Base-by-base conservation (phyloP, 352 stramenopile species). In the Globisporangium radiosum region DNA sequence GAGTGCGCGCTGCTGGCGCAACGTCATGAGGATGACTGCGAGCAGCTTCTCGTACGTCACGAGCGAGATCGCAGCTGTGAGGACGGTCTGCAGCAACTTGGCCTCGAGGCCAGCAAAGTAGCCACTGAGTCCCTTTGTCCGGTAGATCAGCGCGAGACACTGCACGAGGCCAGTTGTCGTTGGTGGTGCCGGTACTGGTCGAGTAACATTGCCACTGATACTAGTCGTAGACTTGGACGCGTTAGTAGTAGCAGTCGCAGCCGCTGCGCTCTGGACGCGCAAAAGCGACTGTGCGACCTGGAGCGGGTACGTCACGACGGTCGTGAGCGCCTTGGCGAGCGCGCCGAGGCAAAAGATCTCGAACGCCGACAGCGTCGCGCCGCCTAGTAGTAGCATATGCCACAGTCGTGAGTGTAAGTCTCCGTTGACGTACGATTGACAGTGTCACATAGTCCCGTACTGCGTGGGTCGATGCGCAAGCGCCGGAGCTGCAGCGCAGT, bases 31-130 rank as follows among this genome's bases (percentile, higher is more conserved):
- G 52, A 87, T 86, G 38, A 87, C 53, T 14, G 72, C 68, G 48
- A 88, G 60, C 53, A 97, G 85, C 68, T 97, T 94, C 62, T 98
- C 94, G 75, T 98, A 98, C 15, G 88, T 96, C 60, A 98, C 77
- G 61, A 97, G 95, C 43, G 87, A 96, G 66, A 98, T 94, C 52
- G 91, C 89, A 7, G 87, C 90, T 0, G 90, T 98, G 48, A 98
- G 72, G 19, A 98, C 92, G 1, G 95, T 98, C 66, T 98, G 93
- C 47, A 97, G 62, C 14, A 98, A 70, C 68, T 98, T 98, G 10
- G 93, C 88, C 60, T 94, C 81, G 63, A 98, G 89, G 5, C 95
- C 95, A 6, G 82, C 77, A 65, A 96, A 98, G 57, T 93, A 86
- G 0, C 81, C 90, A 0, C 60, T 43, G 43, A 97, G 56, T 14